A percentile compares a stretch with the other conserved stretches of the same genome.
Conservation (phyloP, 2,329 filamentous ascomycete genomes). For the Colletotrichum noveboracense region DNA sequence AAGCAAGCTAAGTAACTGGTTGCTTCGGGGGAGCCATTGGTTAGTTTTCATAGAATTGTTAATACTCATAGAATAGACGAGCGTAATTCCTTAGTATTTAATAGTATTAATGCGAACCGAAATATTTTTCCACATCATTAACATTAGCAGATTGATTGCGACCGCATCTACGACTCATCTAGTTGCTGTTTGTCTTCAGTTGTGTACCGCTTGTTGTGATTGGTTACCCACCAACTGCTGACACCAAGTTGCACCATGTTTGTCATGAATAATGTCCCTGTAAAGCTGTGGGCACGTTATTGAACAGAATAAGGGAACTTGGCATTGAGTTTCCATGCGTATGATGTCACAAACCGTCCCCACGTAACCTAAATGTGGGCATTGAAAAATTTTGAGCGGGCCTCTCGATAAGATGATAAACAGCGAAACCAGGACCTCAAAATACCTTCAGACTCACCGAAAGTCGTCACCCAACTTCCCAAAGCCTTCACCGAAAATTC, state of each 20-base stretch:
- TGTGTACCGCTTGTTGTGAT: neutral
- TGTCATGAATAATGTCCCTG: neutral
- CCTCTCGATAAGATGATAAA: neutral
- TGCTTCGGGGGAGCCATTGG: neutral
- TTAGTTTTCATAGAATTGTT: neutral
- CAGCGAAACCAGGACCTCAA: neutral
- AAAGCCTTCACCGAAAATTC: neutral
- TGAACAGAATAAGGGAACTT: neutral
- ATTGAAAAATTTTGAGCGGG: slow-evolving; percentile 9
- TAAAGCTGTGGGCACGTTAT: neutral
- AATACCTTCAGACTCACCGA: neutral
- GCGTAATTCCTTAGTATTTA: neutral
- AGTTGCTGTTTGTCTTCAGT: neutral
- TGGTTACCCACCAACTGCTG: neutral
- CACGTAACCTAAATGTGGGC: slow-evolving; percentile 14
- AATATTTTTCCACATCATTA: neutral
- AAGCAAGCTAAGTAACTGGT: neutral
- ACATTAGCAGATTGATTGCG: neutral
- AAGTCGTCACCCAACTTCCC: neutral
- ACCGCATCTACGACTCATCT: neutral
- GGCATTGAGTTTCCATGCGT: neutral
- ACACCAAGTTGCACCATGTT: neutral
- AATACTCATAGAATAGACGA: neutral
- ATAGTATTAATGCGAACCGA: neutral
- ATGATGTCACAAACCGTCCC: slow-evolving; percentile 6